Evolutionary conservation across 1,284 basidiomycete genomes (phyloP).

Genomic region (Sporisorium scitamineum): DNA sequence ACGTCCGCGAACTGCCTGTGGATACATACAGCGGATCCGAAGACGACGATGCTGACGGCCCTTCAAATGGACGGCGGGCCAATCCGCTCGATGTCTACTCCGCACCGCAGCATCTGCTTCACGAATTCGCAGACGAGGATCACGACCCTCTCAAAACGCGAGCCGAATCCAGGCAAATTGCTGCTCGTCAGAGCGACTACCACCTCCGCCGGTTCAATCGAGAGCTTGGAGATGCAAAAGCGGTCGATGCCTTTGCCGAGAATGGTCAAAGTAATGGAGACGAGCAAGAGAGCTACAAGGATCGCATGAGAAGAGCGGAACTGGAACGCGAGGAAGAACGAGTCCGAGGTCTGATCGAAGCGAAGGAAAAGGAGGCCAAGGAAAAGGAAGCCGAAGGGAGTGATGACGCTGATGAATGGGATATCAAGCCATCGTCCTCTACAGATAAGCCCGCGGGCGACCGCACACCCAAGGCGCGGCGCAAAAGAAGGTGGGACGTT

Average conservation of each 20-base stretch:
- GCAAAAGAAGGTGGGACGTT: slow-evolving; percentile 90
- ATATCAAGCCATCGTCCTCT: slow-evolving; percentile 24
- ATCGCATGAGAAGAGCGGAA: slow-evolving; percentile 91
- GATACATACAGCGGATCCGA: slow-evolving; percentile 41
- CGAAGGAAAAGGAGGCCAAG: slow-evolving; percentile 80
- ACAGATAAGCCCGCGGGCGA: slow-evolving; percentile 63
- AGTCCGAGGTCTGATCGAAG: slow-evolving; percentile 85
- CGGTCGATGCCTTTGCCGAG: slow-evolving; percentile 70
- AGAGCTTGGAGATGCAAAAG: slow-evolving; percentile 54
- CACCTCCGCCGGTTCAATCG: slow-evolving; percentile 85
- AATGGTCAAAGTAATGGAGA: slow-evolving; percentile 74
- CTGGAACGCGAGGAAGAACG: slow-evolving; percentile 93
- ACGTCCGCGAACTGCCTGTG: slow-evolving; percentile 57
- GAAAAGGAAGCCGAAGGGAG: slow-evolving; percentile 70
- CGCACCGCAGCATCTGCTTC: slow-evolving; percentile 90
- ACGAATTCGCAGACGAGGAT: slow-evolving; percentile 92
- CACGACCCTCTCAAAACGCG: slow-evolving; percentile 94
- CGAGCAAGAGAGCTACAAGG: slow-evolving; percentile 86
- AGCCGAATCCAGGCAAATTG: slow-evolving; percentile 90
- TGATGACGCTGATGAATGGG: slow-evolving; percentile 67
- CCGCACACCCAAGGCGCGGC: slow-evolving; percentile 75
- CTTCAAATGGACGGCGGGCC: slow-evolving; percentile 16
- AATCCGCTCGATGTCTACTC: slow-evolving; percentile 73
- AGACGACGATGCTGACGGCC: slow-evolving; percentile 45
- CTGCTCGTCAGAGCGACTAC: slow-evolving; percentile 93